phyloP scores from a whole-genome alignment of 345 rosid species.

The Bruguiera parviflora region DNA sequence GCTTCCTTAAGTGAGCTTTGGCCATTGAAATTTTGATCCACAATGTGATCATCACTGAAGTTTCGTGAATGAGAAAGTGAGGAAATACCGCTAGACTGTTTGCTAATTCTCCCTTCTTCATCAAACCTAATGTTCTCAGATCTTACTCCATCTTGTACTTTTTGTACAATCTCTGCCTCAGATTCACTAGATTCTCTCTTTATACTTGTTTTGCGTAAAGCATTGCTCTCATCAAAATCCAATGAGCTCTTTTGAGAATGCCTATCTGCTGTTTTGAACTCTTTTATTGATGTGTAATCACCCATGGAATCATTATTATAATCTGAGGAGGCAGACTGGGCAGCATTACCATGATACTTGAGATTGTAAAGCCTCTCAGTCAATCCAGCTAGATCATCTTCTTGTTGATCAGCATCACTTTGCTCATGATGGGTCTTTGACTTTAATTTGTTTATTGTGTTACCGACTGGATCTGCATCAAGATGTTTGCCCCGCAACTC shows the following conservation, averaged over 20 bases:
- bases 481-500: constrained; percentile 24
- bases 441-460: constrained; percentile 18
- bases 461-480: constrained; percentile 24
- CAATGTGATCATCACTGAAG: constrained; percentile 32
- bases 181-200: constrained; percentile 39
- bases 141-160: constrained; percentile 16
- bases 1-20: constrained; percentile 17
- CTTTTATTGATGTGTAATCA: constrained; percentile 16
- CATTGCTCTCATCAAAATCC: constrained; percentile 26
- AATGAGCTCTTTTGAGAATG: constrained; percentile 44
- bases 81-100: constrained; percentile 41
- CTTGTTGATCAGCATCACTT: constrained; percentile 21
- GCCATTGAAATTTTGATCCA: constrained; percentile 26
- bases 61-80: constrained; percentile 38
- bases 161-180: constrained; percentile 25
- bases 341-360: constrained; percentile 21
- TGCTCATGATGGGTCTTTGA: constrained; percentile 21
- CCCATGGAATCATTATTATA: constrained; percentile 26
- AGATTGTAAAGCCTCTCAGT: constrained; percentile 28
- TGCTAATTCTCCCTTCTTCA: constrained; percentile 23
- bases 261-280: constrained; percentile 28
- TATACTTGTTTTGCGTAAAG: constrained; percentile 28
- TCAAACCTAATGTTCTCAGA: constrained; percentile 27
- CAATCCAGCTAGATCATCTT: constrained; percentile 24
- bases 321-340: constrained; percentile 28